Conservation (phyloP, 192 early-diverging fungal genomes). For the Glomus cerebriforme region DNA sequence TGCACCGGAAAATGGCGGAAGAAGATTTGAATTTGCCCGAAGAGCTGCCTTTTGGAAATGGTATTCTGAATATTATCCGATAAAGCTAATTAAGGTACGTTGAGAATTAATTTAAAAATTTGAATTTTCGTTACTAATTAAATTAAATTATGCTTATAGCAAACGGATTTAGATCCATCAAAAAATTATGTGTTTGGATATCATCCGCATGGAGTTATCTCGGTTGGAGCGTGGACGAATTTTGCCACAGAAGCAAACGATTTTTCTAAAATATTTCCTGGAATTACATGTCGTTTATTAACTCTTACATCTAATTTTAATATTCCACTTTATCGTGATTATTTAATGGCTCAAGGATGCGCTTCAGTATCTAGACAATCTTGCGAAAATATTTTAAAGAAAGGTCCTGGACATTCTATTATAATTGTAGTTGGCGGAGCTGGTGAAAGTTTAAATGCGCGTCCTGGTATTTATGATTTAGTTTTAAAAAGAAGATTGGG, state of each 20-base stretch:
- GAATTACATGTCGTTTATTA: slow-evolving; percentile 75
- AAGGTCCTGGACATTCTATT: slow-evolving; percentile 67
- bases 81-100: slow-evolving; percentile 67
- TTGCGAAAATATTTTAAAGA: slow-evolving; percentile 74
- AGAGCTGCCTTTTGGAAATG: slow-evolving; percentile 70
- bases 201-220: slow-evolving; percentile 91
- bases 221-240: slow-evolving; percentile 78
- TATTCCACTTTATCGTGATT: slow-evolving; percentile 85
- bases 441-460: slow-evolving; percentile 75
- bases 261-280: slow-evolving; percentile 75
- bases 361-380: slow-evolving; percentile 75
- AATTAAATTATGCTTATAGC: slow-evolving; percentile 43
- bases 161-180: slow-evolving; percentile 77
- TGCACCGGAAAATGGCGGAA: slow-evolving; percentile 77
- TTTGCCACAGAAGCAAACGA: slow-evolving; percentile 82
- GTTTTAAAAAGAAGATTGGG: slow-evolving; percentile 80
- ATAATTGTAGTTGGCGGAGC: slow-evolving; percentile 94
- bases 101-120: neutral
- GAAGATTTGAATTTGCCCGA: slow-evolving; percentile 55
- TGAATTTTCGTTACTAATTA: neutral
- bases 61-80: slow-evolving; percentile 81
- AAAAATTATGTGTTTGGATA: slow-evolving; percentile 91
- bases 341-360: slow-evolving; percentile 76
- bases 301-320: slow-evolving; percentile 84
- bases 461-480: slow-evolving; percentile 64